Base-by-base conservation (phyloP, 2,329 filamentous ascomycete genomes). In the Aspergillus melleus region DNA sequence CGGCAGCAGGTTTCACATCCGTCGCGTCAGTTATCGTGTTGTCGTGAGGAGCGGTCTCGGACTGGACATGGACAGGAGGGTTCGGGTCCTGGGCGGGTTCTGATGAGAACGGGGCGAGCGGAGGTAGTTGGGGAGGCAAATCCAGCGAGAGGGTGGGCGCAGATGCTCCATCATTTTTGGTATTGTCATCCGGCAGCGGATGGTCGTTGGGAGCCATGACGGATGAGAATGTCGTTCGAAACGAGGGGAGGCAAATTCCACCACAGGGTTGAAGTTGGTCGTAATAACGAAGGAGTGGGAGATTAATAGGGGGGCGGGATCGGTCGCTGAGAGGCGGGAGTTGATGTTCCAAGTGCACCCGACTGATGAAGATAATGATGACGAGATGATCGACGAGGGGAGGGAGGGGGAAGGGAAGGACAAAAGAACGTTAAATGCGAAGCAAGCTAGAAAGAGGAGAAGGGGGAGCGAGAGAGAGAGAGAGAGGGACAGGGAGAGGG, bases 191-290 rank as follows among this genome's bases (percentile, higher is more conserved):
- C 54, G 65, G 53, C 53, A 64, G 64, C 42, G 68, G 58, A 50
- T 66, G 58, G 26, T 69, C 66, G 60, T 50, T 70, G 55, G 70
- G 64, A 49, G 65, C 56, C 64, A 67, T 67, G 49, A 52, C 53
- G 16, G 16, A 46, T 10, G 12, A 22, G 24, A 47, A 49, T n/a
- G 11, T 26, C 24, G n/a, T 19, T 49, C 3, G 42, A 30, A 44
- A 51, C 47, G 36, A 42, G 36, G 47, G 49, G 52, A 36, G 57
- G 12, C 30, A 29, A 11, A n/a, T 32, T 58, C 46, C 19, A 30
- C 39, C 36, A 44, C 44, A 46, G 49, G 12, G n/a, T 20, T 39
- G 29, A 50, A 14, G 46, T 53, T 20, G 57, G n/a, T 30, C 42
- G 47, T 22, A 29, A 53, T n/a, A 42, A 16, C 39, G 19, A 49